Base-by-base conservation (phyloP, 2,329 filamentous ascomycete species). In the Setomelanomma holmii region DNA sequence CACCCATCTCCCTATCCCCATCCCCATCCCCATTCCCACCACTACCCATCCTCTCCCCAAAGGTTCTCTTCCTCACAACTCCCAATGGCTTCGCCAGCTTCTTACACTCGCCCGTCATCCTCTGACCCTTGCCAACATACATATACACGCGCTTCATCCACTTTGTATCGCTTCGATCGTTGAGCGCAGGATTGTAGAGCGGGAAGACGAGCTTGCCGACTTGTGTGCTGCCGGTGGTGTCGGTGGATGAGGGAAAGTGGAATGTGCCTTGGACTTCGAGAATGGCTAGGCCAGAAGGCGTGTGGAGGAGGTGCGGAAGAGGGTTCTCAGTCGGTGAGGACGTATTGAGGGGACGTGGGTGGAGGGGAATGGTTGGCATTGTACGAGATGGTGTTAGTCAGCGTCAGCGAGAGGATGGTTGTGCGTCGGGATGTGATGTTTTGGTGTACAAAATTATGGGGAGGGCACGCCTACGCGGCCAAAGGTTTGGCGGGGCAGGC, bases 111-210 rank as follows among this genome's bases (percentile, higher is more conserved):
- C 95, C 95, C 1, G 87, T 90, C 69, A 98, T 83, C 54, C 93
- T 84, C 77, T 98, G 95, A 72, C 97, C 89, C 68, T 88, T 85
- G 5, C 93, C 95, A 4, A 98, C 84, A 70, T 93, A 96, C 42
- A 98, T 78, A 69, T 96, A 90, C 22, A 93, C 91, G 30, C 86
- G 83, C 76, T 92, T 96, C 90, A 93, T 96, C 93, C 93, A 97
- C 8, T 83, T 84, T 0, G 85, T 87, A 63, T 85, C 83, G 14
- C 79, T 79, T 0, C 73, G 60, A 49, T 73, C 76, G 22, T 83
- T 77, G 27, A 61, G 42, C 4, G 46, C 40, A 7, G 84, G 75
- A 45, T 84, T 80, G 71, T 93, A 91, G 63, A 90, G 83, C 1
- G 91, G 91, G 66, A 96, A 96, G 24, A 89, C 83, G 23, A 96